Percentiles rank a stretch among this genome's conserved stretches.
phyloP scores from a whole-genome alignment of 345 rosid genomes.

The Corchorus capsularis region DNA sequence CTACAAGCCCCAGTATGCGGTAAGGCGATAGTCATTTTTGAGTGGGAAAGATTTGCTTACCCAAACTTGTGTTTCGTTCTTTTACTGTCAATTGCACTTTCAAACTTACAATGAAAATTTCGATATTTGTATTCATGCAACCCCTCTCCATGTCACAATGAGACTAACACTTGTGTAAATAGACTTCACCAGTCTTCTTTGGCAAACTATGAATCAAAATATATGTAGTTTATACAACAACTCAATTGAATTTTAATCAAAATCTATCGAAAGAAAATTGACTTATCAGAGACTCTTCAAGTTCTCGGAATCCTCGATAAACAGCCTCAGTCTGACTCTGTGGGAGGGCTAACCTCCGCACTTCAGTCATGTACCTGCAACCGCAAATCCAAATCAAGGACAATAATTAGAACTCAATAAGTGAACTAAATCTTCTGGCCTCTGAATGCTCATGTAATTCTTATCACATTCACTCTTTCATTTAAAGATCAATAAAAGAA shows the following conservation, averaged over 20 bases:
- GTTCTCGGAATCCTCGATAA: conserved; percentile 79
- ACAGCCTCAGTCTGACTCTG: conserved; percentile 72
- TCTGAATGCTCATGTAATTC: too few relatives aligned
- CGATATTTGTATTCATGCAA: too few relatives aligned
- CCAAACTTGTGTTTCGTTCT: too few relatives aligned
- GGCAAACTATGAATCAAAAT: not conserved
- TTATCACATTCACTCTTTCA: too few relatives aligned
- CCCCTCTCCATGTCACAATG: too few relatives aligned
- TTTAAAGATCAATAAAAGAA: not conserved
- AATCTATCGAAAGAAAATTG: conserved; percentile 53
- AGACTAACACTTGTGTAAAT: not conserved
- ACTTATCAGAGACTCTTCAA: conserved; percentile 81
- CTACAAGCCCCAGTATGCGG: too few relatives aligned
- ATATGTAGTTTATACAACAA: conserved; percentile 11
- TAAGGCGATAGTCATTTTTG: too few relatives aligned
- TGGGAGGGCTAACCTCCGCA: conserved; percentile 79
- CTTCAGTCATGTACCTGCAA: conserved; percentile 91
- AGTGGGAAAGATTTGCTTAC: too few relatives aligned
- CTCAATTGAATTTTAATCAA: conserved; percentile 26
- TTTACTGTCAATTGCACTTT: too few relatives aligned
- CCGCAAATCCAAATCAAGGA: not conserved
- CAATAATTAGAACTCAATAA: not conserved
- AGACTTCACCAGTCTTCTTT: not conserved
- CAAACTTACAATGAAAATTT: too few relatives aligned
- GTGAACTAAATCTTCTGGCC: not conserved